These are phyloP conservation scores for Thielaviopsis ethacetica DNA, from an alignment of 2,329 filamentous ascomycete genomes.

Conservation along the genomic window DNA sequence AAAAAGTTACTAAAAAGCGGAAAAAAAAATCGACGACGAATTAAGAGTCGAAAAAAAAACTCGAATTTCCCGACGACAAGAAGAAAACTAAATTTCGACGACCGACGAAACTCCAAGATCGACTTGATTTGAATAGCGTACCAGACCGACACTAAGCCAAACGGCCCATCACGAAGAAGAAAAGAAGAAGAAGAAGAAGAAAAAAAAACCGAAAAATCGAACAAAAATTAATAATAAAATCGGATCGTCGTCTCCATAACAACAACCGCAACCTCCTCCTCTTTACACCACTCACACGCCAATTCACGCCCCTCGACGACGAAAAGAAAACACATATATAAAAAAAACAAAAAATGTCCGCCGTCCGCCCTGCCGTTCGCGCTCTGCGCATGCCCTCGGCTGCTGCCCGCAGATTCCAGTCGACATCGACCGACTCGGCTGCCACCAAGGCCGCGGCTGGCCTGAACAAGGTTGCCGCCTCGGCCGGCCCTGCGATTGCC, in stretches of 20 bases:
- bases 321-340: no score
- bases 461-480: conserved; percentile 63
- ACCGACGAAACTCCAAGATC: no score
- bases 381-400: conserved; percentile 24
- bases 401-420: conserved; percentile 43
- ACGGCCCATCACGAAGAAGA: no score
- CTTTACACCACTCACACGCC: no score
- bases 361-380: conserved; percentile 21
- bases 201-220: background rate
- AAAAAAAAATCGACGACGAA: conserved; percentile 2
- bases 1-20: no score
- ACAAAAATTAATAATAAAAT: conserved; percentile 3
- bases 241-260: no score
- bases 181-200: no score
- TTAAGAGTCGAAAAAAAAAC: background rate
- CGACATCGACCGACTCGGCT: conserved; percentile 30
- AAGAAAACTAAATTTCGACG: background rate
- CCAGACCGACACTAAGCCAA: no score
- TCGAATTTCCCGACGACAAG: background rate
- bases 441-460: conserved; percentile 52
- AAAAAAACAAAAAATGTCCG: conserved; percentile 19
- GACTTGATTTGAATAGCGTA: no score
- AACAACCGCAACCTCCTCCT: no score
- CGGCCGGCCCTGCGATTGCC: conserved; percentile 61
- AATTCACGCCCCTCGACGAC: no score